A percentile compares a stretch with the other conserved stretches of the same genome.
These are phyloP conservation scores for Crithidia fasciculata DNA, from an alignment of 208 protist species.

Conservation along the genomic window DNA sequence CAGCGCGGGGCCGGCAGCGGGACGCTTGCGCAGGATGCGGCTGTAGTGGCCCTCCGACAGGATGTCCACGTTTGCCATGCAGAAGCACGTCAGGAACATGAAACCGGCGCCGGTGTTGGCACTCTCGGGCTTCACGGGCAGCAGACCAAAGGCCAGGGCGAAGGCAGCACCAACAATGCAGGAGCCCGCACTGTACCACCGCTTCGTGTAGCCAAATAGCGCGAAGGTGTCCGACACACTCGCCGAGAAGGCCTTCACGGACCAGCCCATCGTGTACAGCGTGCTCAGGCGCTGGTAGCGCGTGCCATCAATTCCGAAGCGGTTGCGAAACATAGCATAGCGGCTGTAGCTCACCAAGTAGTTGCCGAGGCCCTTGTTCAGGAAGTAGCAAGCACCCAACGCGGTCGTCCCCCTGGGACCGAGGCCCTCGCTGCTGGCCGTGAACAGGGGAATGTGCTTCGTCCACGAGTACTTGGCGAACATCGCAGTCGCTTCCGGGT, in stretches of 20 bases:
- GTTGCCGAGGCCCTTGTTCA: constrained; percentile 49
- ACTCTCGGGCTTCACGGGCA: constrained; percentile 42
- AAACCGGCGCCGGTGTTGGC: constrained; percentile 46
- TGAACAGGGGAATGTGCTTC: constrained; percentile 50
- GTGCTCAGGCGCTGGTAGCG: constrained; percentile 62
- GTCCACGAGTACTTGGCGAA: constrained; percentile 25
- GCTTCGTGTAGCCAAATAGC: constrained; percentile 69
- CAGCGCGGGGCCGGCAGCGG: constrained; percentile 40
- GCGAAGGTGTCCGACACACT: constrained; percentile 58
- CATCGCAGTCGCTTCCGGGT: constrained; percentile 29
- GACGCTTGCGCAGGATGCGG: constrained; percentile 50
- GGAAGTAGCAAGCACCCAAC: constrained; percentile 51
- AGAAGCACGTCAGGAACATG: constrained; percentile 56
- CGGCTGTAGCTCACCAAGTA: constrained; percentile 39
- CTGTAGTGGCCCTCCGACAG: constrained; percentile 79
- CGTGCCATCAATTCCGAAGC: constrained; percentile 44
- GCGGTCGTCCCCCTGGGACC: constrained; percentile 42
- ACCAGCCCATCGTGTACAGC: constrained; percentile 57
- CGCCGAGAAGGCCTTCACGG: constrained; percentile 64
- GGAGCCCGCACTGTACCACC: constrained; percentile 60
- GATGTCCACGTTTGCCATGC: constrained; percentile 74
- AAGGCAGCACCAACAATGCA: constrained; percentile 44
- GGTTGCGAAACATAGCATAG: constrained; percentile 57
- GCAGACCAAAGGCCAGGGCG: constrained; percentile 43
- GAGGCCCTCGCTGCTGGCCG: constrained; percentile 38